Evolutionary conservation across 2,329 filamentous ascomycete species (phyloP), one percentile per base, ranked within the genome.

Genomic region (Lachnellula occidentalis): DNA sequence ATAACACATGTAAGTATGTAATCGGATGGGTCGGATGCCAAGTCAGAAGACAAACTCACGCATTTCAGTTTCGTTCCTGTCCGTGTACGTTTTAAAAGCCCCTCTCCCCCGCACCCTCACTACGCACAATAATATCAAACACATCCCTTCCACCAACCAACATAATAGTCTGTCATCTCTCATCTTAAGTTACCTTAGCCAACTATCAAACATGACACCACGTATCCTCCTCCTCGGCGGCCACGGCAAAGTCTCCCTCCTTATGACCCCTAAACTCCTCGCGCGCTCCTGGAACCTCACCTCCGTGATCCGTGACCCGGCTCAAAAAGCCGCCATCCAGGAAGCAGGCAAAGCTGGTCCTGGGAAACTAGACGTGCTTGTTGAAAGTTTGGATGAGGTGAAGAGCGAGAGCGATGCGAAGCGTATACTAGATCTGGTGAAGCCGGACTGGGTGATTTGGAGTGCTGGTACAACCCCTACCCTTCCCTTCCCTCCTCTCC

Each of bases 241-340:
- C 65, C 88, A 92, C 74, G 90, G 90, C 73, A 90, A 91, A 69
- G 72, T 94, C 56, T 81, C 88, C 61, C 82, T 88, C 55, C 73
- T 86, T 43, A 78, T 94, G 39, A 94, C 89, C 8, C 87, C 87
- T 1, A 78, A 92, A 56, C 82, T 95, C 7, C 81, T 94, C 42
- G 77, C 83, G 49, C 82, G 85, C 61, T 82, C 81, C 34, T 92
- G 88, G 86, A 82, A 81, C 61, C 86, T 95, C 51, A 91, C 87
- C 56, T 89, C 85, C 68, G 75, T 94, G 57, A 86, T 95, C 69
- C 87, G 90, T 64, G 81, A 83, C 59, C 74, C 81, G n/a, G 82
- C 83, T 0, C 89, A 94, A 61, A 78, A 80, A 43, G 67, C 75
- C 3, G 74, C 83, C 51, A 84, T 95, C 54, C 73, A 86, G 63